Base-by-base conservation (phyloP, 768 basidiomycete species). In the Tulasnella sp. region DNA sequence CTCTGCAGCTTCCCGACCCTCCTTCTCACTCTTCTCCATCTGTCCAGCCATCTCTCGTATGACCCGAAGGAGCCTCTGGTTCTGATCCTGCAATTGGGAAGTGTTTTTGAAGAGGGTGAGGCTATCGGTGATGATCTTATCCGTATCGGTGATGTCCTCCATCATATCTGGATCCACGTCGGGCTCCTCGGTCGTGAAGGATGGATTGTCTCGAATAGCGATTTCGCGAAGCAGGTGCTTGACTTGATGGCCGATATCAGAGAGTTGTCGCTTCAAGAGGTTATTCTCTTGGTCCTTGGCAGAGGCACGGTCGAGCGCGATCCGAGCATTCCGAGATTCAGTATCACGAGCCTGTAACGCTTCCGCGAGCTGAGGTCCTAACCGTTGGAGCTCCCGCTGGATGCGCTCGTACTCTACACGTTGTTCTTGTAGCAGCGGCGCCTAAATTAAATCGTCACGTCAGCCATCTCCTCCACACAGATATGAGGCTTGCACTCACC, bases 381-480 rank as follows among this genome's bases (percentile, higher is more conserved):
- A 82, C 53, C 90, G 84, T 27, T 83, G 74, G 3, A 88, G 84
- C 70, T 95, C 91, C 2, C 80, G 78, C 65, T 83, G 82, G 10
- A 93, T 75, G 17, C 88, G 85, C 64, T 88, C 86, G 68, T 95
- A 93, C 70, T 97, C 94, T 3, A 77, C 75, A 19, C 89, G 85
- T 72, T 97, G 95, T 70, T 95, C 88, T 15, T 86, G 83, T 7
- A 99, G 77, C 24, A 92, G 77, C 8, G 95, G 95, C 13, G 92
- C 92, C 93, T 96, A 58, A 61, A 21, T 32, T 9, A 1, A 54
- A 41, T 51, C 51, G 7, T 27, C 10, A 24, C 34, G 32, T 44
- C 43, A 27, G 62, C n/a, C 19, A n/a, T 49, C 1, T 52, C 54
- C 21, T 61, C 41, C 32, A 42, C 59, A 30, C 17, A 65, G 34